These are phyloP conservation scores for Dalbergia cultrata DNA, from an alignment of 306 rosid species.

Conservation along the genomic window DNA sequence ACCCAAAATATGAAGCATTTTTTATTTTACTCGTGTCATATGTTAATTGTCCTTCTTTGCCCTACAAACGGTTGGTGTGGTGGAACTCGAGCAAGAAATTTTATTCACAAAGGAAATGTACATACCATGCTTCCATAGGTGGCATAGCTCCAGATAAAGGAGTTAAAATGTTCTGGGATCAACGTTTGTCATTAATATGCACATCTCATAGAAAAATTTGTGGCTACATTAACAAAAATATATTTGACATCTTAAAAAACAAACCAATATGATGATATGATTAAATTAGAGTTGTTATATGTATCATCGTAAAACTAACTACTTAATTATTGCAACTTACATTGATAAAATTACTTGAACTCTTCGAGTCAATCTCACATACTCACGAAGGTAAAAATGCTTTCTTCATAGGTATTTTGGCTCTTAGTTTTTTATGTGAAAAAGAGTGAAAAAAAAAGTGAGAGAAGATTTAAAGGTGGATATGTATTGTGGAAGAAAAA, in stretches of 20 bases:
- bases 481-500: too few species aligned
- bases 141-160: too few species aligned
- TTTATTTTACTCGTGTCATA: not conserved
- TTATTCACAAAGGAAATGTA: too few species aligned
- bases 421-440: too few species aligned
- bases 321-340: constrained; percentile 7
- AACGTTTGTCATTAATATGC: constrained; percentile 2
- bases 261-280: not conserved
- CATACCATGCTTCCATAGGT: too few species aligned
- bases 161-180: not conserved
- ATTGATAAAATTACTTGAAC: constrained; percentile 25
- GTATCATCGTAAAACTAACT: constrained; percentile 3
- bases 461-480: too few species aligned
- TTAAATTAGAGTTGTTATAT: not conserved
- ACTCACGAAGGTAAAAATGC: too few species aligned
- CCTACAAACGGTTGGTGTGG: not conserved
- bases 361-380: too few species aligned
- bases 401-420: too few species aligned
- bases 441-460: too few species aligned
- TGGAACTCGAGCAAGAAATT: too few species aligned
- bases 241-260: not conserved
- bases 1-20: not conserved
- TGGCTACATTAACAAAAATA: not conserved
- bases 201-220: not conserved
- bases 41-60: not conserved